Base-by-base conservation (phyloP, 768 basidiomycete genomes). In the Mycena crocata region DNA sequence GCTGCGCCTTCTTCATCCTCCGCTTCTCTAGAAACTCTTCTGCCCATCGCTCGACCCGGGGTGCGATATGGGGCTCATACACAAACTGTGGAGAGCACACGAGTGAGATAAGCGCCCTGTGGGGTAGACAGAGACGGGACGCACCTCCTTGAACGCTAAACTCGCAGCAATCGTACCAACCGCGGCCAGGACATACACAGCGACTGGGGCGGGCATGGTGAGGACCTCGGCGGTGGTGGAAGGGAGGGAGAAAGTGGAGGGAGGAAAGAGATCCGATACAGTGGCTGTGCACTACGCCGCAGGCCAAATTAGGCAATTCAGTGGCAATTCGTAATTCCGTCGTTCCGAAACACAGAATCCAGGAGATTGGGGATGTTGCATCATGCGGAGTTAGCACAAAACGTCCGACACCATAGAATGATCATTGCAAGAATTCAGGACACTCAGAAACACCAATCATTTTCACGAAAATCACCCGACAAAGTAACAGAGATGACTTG, bases 21-120 rank as follows among this genome's bases (percentile, higher is more conserved):
- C 81, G 76, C 39, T 70, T 75, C 0, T 79, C 80, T 40, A 81
- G 54, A 57, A 57, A 82, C 56, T 82, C 79, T 58, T 78, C 79
- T 7, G 78, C 81, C 83, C 82, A 83, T 67, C 75, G 79, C 71
- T 89, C 89, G 31, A 92, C 48, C 45, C 79, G 82, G 0, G 90
- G 90, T 23, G 89, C 89, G 62, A 92, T 83, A 64, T 90, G 89
- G 13, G 90, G 90, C 67, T 90, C 89, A 62, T 90, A 91, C 31
- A 92, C 85, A 60, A 88, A 87, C 90, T 92, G 63, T 12, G 2
- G 21, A 9, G 2, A 15, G 7, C 6, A 21, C 24, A 57, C 37
- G 37, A 23, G n/a, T 31, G 42, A 6, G 50, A 57, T 57, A 65
- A 57, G 62, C 60, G 37, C 44, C 55, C 24, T 44, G 42, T 51